Conservation (phyloP, 306 rosid genomes). For the Astragalus glycyphyllos region DNA sequence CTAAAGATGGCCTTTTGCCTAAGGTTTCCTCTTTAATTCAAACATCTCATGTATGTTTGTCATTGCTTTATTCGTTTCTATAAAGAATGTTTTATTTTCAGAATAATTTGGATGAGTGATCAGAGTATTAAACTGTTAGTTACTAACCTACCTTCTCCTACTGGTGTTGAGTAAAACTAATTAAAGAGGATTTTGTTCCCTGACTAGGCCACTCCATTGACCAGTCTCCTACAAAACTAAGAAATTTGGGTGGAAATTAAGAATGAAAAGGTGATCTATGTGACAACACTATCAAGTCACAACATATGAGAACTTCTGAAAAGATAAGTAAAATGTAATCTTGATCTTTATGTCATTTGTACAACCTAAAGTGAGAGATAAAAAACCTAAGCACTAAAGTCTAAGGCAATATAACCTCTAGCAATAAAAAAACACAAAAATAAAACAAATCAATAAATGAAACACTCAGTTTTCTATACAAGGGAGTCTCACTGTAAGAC, state of each 20-base stretch:
- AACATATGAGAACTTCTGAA: not conserved
- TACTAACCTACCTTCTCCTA: slow-evolving; percentile 19
- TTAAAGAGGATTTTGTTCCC: no score
- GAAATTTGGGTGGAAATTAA: no score
- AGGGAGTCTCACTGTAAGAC: slow-evolving; percentile 30
- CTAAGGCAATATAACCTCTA: slow-evolving; percentile 39
- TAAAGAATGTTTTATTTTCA: slow-evolving; percentile 18
- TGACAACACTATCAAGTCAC: no score
- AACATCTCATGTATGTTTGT: slow-evolving; percentile 38
- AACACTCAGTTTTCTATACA: slow-evolving; percentile 53
- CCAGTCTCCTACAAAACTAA: no score
- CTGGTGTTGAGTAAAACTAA: no score
- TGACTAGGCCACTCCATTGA: no score
- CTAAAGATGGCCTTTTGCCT: slow-evolving; percentile 80
- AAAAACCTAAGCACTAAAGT: slow-evolving; percentile 37
- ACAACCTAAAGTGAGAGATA: slow-evolving; percentile 50
- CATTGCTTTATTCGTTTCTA: slow-evolving; percentile 20
- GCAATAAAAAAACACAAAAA: slow-evolving; percentile 37
- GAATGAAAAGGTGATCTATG: no score
- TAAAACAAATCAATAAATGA: slow-evolving; percentile 26
- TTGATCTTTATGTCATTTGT: slow-evolving; percentile 32
- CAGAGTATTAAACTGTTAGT: slow-evolving; percentile 6
- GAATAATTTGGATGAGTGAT: slow-evolving; percentile 24
- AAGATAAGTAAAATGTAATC: slow-evolving; percentile 15
- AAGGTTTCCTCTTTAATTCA: slow-evolving; percentile 61